Evolutionary conservation across 1,139 yeast genomes (phyloP).

Genomic region (Maudiozyma humilis): DNA sequence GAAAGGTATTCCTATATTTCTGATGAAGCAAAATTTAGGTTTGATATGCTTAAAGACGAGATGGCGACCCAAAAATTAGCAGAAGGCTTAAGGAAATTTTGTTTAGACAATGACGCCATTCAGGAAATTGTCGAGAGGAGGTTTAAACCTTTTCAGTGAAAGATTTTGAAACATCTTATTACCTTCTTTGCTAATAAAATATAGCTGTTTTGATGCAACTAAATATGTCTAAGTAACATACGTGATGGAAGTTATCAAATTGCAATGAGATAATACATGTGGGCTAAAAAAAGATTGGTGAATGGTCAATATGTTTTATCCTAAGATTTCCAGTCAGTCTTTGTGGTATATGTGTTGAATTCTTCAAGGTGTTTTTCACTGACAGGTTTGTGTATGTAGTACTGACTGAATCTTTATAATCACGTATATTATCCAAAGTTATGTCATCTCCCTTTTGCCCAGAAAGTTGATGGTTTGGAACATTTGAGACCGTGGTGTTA

Average conservation of each 20-base stretch:
- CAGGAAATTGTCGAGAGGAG: constrained; percentile 58
- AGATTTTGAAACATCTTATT: background rate
- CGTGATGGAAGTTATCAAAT: too few relatives aligned
- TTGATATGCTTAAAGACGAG: constrained; percentile 84
- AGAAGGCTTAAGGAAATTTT: constrained; percentile 94
- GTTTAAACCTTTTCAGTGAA: background rate
- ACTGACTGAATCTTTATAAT: too few relatives aligned
- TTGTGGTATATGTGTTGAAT: too few relatives aligned
- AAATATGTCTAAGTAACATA: too few relatives aligned
- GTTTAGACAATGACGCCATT: constrained; percentile 84
- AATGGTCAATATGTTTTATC: background rate
- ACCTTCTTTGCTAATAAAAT: background rate
- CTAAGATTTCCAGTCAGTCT: background rate
- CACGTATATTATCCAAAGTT: too few relatives aligned
- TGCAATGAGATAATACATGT: too few relatives aligned
- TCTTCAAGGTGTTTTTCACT: too few relatives aligned
- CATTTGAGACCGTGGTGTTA: too few relatives aligned
- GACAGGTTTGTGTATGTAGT: too few relatives aligned
- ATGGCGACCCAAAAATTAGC: constrained; percentile 97
- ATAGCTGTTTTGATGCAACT: too few relatives aligned
- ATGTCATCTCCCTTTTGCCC: background rate
- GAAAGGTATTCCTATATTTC: constrained; percentile 50
- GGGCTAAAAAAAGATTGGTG: background rate
- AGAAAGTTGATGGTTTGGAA: background rate
- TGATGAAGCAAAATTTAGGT: constrained; percentile 86